phyloP scores from a whole-genome alignment of 2,329 filamentous ascomycete genomes.

The Metarhizium robertsii region DNA sequence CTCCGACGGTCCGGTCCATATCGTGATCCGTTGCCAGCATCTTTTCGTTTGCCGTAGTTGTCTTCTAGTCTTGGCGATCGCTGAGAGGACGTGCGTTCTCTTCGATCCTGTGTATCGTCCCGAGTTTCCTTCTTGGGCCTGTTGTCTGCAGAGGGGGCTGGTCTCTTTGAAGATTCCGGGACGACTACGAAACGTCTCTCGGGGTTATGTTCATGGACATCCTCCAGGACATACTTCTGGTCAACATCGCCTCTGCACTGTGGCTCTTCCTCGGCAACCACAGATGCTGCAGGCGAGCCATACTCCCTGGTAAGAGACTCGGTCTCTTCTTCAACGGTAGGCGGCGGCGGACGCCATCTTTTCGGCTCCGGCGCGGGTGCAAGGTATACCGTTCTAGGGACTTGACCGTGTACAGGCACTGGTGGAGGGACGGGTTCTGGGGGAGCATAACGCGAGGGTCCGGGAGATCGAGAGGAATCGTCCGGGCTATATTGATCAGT shows the following conservation, averaged over 20 bases:
- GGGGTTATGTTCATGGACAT: slow-evolving; percentile 48
- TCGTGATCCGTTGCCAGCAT: slow-evolving; percentile 5
- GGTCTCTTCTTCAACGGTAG: slow-evolving; percentile 61
- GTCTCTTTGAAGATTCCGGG: slow-evolving; percentile 18
- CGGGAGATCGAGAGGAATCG: slow-evolving; percentile 11
- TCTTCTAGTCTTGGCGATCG: background rate
- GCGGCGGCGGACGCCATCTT: slow-evolving; percentile 45
- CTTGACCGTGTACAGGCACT: slow-evolving; percentile 6
- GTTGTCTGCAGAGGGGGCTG: background rate
- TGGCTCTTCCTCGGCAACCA: slow-evolving; percentile 40
- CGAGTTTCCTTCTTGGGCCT: background rate
- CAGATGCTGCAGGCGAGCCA: slow-evolving; percentile 23
- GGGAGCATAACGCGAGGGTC: slow-evolving; percentile 3
- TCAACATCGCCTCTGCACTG: slow-evolving; percentile 55
- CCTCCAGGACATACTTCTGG: slow-evolving; percentile 57
- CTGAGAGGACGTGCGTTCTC: background rate
- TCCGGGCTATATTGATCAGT: background rate
- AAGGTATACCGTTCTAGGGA: slow-evolving; percentile 7
- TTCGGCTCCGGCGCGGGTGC: slow-evolving; percentile 5
- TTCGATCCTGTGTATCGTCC: background rate
- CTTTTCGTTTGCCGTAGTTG: background rate
- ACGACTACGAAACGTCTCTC: slow-evolving; percentile 60
- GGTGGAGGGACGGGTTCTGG: slow-evolving; percentile 11
- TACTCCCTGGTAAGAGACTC: slow-evolving; percentile 54
- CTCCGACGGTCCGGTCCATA: slow-evolving; percentile 18